phyloP scores from a whole-genome alignment of 768 basidiomycete species.

The Roridomyces roridus region DNA sequence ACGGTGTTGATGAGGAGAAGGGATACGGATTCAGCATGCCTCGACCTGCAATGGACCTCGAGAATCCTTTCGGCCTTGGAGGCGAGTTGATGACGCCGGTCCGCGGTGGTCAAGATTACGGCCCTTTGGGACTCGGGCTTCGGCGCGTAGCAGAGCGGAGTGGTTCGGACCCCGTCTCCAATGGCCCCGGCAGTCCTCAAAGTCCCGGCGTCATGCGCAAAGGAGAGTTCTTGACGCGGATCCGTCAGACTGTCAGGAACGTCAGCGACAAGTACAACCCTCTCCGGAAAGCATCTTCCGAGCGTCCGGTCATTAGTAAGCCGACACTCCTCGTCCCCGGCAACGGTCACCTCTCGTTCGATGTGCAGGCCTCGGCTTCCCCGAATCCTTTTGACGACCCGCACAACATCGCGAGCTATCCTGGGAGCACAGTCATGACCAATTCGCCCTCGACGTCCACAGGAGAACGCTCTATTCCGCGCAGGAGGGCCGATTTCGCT shows the following conservation, averaged over 20 bases:
- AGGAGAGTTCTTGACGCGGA: conserved; percentile 67
- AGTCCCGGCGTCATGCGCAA: conserved; percentile 72
- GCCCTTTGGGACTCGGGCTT: conserved; percentile 52
- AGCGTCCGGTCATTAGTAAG: conserved; percentile 62
- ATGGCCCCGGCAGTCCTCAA: conserved; percentile 33
- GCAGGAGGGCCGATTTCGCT: conserved; percentile 71
- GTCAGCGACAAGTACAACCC: conserved; percentile 67
- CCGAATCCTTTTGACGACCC: conserved; percentile 48
- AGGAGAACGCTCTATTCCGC: conserved; percentile 68
- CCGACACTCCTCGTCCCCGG: conserved; percentile 50
- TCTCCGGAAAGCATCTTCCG: conserved; percentile 35
- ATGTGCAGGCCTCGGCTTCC: conserved; percentile 41
- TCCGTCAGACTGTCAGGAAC: conserved; percentile 67
- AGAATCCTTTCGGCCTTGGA: conserved; percentile 23
- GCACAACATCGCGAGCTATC: conserved; percentile 40
- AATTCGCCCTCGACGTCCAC: conserved; percentile 73
- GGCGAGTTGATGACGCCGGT: conserved; percentile 20
- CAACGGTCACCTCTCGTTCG: conserved; percentile 30
- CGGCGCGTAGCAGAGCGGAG: conserved; percentile 55
- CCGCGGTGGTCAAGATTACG: conserved; percentile 32
- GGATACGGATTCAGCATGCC: conserved; percentile 26
- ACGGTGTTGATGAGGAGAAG: conserved; percentile 53
- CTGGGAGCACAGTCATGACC: conserved; percentile 56
- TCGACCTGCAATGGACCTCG: conserved; percentile 27
- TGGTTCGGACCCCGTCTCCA: conserved; percentile 36